phyloP scores from a whole-genome alignment of 2,329 filamentous ascomycete species.

The Clonostachys byssicola region DNA sequence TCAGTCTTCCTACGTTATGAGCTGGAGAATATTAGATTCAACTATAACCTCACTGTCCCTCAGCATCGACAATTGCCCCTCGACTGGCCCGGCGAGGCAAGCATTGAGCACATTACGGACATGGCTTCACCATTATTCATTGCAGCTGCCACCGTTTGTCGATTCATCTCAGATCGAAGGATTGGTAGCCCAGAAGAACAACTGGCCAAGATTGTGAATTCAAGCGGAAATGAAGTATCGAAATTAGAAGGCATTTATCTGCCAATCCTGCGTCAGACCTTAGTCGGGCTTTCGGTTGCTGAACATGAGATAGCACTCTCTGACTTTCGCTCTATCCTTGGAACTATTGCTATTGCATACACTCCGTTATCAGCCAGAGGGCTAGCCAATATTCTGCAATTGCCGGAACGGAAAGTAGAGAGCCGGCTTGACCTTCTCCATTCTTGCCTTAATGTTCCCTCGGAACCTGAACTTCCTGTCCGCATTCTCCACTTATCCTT shows the following conservation, averaged over 20 bases:
- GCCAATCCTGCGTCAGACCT: conserved; percentile 7
- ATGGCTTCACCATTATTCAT: conserved; percentile 24
- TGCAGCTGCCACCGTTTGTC: conserved; percentile 19
- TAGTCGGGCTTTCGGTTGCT: not conserved
- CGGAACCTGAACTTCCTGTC: not conserved
- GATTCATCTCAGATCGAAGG: conserved; percentile 1
- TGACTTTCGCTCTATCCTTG: not conserved
- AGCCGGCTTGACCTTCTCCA: conserved; percentile 4
- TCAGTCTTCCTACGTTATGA: conserved; percentile 17
- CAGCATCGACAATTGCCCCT: conserved; percentile 3
- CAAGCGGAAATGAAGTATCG: not conserved
- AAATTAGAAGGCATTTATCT: conserved; percentile 9
- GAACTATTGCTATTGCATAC: not conserved
- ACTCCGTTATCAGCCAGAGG: not conserved
- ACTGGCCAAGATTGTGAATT: conserved; percentile 12
- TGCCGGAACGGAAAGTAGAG: not conserved
- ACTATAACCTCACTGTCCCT: conserved; percentile 8
- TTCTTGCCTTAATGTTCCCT: conserved; percentile 5
- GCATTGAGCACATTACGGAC: conserved; percentile 7
- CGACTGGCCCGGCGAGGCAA: conserved; percentile 2
- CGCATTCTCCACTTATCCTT: conserved; percentile 19
- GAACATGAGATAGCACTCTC: not conserved
- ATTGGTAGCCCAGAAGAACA: conserved; percentile 8
- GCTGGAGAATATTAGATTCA: conserved; percentile 16
- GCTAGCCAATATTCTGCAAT: not conserved